phyloP scores from a whole-genome alignment of 2,329 filamentous ascomycete species.

The Ceratocystis destructans region DNA sequence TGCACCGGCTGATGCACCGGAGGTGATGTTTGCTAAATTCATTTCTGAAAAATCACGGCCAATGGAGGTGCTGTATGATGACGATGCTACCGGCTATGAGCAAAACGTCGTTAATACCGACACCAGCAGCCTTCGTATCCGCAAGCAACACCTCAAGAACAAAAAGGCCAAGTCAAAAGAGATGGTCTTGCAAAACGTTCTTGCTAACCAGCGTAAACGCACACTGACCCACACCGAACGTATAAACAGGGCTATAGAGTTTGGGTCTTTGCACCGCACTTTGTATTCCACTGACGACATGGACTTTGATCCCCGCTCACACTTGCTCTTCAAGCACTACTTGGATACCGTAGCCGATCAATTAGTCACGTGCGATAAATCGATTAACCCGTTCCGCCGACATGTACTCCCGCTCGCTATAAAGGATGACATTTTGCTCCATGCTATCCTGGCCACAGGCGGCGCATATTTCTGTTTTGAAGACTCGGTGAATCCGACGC shows the following conservation, averaged over 20 bases:
- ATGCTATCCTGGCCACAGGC: constrained; percentile 16
- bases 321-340: constrained; percentile 18
- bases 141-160: not conserved
- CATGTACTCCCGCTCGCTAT: constrained; percentile 13
- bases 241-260: not conserved
- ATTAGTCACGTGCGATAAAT: constrained; percentile 9
- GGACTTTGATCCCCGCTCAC: constrained; percentile 13
- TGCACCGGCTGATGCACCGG: not conserved
- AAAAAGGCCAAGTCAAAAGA: constrained; percentile 4
- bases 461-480: constrained; percentile 17
- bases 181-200: not conserved
- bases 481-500: constrained; percentile 5
- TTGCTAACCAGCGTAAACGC: not conserved
- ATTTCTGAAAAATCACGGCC: not conserved
- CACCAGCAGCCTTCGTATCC: not conserved
- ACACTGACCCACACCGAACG: not conserved
- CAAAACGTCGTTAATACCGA: not conserved
- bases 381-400: constrained; percentile 10
- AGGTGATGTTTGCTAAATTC: not conserved
- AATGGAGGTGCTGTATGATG: not conserved
- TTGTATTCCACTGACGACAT: constrained; percentile 1
- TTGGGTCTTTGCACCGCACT: not conserved
- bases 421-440: constrained; percentile 16
- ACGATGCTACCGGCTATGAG: not conserved
- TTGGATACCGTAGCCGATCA: constrained; percentile 16